A percentile compares a stretch with the other conserved stretches of the same genome.
Evolutionary conservation across 768 basidiomycete genomes (phyloP).

Genomic region (Boletus sensibilis): DNA sequence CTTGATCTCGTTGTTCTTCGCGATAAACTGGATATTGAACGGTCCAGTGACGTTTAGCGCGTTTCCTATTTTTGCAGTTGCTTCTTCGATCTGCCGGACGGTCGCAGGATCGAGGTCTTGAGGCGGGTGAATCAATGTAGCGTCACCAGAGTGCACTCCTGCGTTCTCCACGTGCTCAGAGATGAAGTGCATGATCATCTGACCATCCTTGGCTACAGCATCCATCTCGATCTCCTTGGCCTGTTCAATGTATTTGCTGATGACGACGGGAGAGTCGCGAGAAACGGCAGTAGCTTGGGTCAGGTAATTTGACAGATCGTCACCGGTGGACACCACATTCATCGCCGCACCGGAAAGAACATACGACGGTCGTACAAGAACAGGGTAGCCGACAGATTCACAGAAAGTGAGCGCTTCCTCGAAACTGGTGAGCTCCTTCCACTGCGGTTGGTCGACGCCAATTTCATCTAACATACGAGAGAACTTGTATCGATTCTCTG

Average conservation of each 20-base stretch:
- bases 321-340: constrained; percentile 95
- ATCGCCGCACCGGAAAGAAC: constrained; percentile 99
- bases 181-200: constrained; percentile 99
- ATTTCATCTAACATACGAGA: constrained; percentile 96
- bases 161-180: constrained; percentile 99
- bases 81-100: constrained; percentile 93
- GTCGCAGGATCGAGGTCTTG: constrained; percentile 98
- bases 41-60: constrained; percentile 98
- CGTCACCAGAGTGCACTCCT: constrained; percentile 98
- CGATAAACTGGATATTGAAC: constrained; percentile 99
- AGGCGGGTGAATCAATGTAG: constrained; percentile 95
- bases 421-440: constrained; percentile 95
- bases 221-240: constrained; percentile 99
- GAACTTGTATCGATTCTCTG: constrained; percentile 99
- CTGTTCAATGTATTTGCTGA: constrained; percentile 98
- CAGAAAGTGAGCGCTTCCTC: constrained; percentile 89
- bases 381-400: constrained; percentile 89
- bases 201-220: constrained; percentile 93
- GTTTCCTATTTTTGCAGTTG: constrained; percentile 95
- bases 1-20: constrained; percentile 99
- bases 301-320: constrained; percentile 90
- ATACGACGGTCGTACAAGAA: constrained; percentile 95
- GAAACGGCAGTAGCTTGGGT: constrained; percentile 96
- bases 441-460: constrained; percentile 95
- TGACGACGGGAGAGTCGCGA: constrained; percentile 94